Evolutionary conservation across 139 green algal species (phyloP).

Genomic region (Coelastrella sp.): DNA sequence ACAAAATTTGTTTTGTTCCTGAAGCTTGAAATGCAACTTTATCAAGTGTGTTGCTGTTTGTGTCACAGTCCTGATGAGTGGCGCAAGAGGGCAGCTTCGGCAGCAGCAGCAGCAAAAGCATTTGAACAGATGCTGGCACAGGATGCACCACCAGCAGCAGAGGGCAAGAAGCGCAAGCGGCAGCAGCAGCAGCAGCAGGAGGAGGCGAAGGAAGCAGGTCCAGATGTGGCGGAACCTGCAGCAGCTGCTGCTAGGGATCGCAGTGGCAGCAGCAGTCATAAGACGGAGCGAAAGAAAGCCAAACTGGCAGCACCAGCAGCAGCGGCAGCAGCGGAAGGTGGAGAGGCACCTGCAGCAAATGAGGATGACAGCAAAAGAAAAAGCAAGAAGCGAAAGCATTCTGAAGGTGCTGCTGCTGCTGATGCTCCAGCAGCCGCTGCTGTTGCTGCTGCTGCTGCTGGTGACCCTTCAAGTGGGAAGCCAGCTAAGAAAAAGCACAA

Average conservation of each 20-base stretch:
- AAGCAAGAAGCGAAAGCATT: conserved; percentile 26
- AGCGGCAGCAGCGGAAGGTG: not conserved
- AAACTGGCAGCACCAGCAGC: not conserved
- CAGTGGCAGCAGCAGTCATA: not conserved
- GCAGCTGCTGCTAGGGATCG: not conserved
- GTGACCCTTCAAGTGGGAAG: not conserved
- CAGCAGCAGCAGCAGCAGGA: not conserved
- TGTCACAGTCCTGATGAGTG: conserved; percentile 47
- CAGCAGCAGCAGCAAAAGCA: conserved; percentile 1
- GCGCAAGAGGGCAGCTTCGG: conserved; percentile 34
- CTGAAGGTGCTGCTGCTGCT: not conserved
- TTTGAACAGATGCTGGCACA: conserved; percentile 29
- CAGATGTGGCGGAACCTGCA: not conserved
- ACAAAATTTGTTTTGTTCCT: no score
- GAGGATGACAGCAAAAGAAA: conserved; percentile 16
- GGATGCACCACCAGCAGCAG: conserved; percentile 33
- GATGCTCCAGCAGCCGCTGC: not conserved
- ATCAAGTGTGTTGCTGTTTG: not conserved
- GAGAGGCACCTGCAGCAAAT: not conserved
- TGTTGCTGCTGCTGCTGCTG: not conserved
- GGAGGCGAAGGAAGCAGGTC: not conserved
- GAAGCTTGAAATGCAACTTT: no score
- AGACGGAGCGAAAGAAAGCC: not conserved
- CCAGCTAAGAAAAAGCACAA: no score
- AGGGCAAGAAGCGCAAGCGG: not conserved